Evolutionary conservation across 768 basidiomycete genomes (phyloP).

Genomic region (Pleurotus tuoliensis): DNA sequence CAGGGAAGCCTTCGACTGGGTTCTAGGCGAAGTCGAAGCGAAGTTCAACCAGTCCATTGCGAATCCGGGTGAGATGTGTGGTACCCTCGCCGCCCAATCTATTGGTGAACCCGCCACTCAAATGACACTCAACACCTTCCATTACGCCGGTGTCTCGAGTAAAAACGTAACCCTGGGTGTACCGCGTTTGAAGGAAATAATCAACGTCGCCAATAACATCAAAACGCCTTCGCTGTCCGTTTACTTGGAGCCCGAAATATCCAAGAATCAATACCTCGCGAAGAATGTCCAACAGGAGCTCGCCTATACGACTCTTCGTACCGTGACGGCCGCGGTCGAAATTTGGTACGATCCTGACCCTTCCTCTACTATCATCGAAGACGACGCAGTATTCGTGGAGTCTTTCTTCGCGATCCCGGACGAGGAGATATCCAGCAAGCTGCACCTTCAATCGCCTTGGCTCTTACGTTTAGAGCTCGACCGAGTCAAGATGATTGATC

Average conservation of each 20-base stretch:
- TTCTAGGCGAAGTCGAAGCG: conserved; percentile 90
- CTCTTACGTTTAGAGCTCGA: conserved; percentile 95
- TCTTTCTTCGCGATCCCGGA: conserved; percentile 99
- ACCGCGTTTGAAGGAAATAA: conserved; percentile 97
- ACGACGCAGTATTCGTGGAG: conserved; percentile 93
- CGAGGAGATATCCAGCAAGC: conserved; percentile 87
- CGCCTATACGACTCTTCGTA: conserved; percentile 89
- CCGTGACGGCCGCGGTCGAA: conserved; percentile 92
- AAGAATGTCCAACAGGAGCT: conserved; percentile 92
- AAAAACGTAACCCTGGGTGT: conserved; percentile 99
- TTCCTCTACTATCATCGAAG: conserved; percentile 89
- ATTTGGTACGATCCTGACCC: conserved; percentile 98
- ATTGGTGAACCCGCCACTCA: conserved; percentile 99
- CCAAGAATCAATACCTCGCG: conserved; percentile 56
- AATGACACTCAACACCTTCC: conserved; percentile 99
- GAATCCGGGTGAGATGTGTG: conserved; percentile 98
- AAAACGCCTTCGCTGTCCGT: conserved; percentile 97
- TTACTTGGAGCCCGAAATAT: conserved; percentile 73
- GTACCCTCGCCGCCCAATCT: conserved; percentile 95
- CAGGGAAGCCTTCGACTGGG: conserved; percentile 96
- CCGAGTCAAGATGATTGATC: conserved; percentile 96
- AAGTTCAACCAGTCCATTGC: conserved; percentile 93
- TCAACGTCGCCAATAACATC: conserved; percentile 98
- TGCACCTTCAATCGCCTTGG: conserved; percentile 95
- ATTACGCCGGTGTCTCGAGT: conserved; percentile 99